phyloP scores from a whole-genome alignment of 352 stramenopile species.

The Globisporangium canariense region DNA sequence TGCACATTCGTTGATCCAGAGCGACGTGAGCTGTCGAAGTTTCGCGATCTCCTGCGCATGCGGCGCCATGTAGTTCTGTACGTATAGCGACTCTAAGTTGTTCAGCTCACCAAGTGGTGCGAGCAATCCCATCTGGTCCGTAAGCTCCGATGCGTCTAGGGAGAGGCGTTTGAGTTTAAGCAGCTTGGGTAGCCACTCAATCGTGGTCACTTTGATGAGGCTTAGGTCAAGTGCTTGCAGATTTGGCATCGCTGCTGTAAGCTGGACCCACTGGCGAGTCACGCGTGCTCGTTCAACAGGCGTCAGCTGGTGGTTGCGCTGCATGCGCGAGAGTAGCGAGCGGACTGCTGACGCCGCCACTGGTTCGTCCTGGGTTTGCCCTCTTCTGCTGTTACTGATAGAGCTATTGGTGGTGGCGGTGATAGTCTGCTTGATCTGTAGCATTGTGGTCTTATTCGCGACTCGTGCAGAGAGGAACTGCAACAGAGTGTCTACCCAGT shows the following conservation, averaged over 20 bases:
- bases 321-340: slow-evolving; percentile 2
- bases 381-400: neutral
- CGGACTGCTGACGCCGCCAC: neutral
- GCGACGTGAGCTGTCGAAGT: neutral
- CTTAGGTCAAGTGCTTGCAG: neutral
- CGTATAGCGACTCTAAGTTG: neutral
- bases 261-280: neutral
- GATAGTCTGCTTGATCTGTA: neutral
- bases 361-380: neutral
- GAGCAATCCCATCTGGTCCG: neutral
- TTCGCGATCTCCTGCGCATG: neutral
- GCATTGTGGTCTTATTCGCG: slow-evolving; percentile 1
- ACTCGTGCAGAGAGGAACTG: neutral
- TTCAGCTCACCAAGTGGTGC: neutral
- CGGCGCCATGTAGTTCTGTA: slow-evolving; percentile 3
- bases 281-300: neutral
- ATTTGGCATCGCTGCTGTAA: neutral
- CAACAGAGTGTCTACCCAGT: neutral
- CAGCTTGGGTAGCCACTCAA: neutral
- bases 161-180: neutral
- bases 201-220: slow-evolving; percentile 1
- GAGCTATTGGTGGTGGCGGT: neutral
- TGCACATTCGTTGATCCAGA: slow-evolving; percentile 1
- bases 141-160: neutral
- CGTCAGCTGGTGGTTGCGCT: neutral